A percentile compares a stretch with the other conserved stretches of the same genome.
Evolutionary conservation across 2,329 filamentous ascomycete species (phyloP).

Genomic region (Phialocephala sp.): DNA sequence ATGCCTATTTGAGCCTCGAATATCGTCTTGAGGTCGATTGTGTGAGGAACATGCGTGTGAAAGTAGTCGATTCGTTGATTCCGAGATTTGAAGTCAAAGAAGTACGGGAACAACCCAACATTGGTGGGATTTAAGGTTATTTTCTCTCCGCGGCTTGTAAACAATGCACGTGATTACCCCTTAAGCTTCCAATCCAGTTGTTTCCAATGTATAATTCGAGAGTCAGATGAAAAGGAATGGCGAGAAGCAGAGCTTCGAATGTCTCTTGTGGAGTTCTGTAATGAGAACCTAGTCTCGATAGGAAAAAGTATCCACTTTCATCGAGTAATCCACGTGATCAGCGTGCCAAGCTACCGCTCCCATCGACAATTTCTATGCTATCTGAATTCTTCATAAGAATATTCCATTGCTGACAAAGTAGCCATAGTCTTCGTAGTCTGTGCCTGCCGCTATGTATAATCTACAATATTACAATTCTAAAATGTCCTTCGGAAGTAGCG

Average conservation of each 20-base stretch:
- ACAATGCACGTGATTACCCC: background rate
- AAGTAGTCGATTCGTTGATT: background rate
- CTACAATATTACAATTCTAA: background rate
- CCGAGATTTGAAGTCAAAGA: background rate
- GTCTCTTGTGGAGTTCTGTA: too few relatives aligned
- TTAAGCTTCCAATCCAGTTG: background rate
- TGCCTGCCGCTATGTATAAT: too few relatives aligned
- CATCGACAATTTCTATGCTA: too few relatives aligned
- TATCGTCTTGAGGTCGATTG: background rate
- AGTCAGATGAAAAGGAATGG: too few relatives aligned
- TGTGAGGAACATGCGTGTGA: background rate
- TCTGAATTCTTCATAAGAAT: too few relatives aligned
- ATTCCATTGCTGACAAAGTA: too few relatives aligned
- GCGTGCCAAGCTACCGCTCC: too few relatives aligned
- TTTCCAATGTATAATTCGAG: too few relatives aligned
- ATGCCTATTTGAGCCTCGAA: constrained; percentile 1
- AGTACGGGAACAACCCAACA: background rate
- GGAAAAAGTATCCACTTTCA: too few relatives aligned
- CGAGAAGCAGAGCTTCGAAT: too few relatives aligned
- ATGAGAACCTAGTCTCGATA: too few relatives aligned
- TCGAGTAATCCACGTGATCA: too few relatives aligned
- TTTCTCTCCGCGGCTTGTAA: background rate
- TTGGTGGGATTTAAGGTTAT: background rate
- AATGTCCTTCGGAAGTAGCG: background rate
- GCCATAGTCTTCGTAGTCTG: background rate